Base-by-base conservation (phyloP, 2,329 filamentous ascomycete genomes). In the Piedraia hortae region DNA sequence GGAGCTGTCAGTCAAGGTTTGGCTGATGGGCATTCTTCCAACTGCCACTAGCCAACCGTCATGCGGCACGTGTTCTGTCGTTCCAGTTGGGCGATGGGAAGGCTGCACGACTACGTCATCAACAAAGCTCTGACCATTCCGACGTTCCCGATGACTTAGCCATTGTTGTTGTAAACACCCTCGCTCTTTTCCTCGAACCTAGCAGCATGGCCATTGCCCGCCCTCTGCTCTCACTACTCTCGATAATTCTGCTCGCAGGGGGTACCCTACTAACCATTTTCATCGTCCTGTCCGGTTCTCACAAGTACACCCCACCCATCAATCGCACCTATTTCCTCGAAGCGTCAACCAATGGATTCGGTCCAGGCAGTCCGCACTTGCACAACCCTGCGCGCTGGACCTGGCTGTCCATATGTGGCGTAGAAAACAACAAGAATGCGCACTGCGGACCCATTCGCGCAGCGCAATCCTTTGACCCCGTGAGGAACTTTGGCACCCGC, bases 251-350 rank as follows among this genome's bases (percentile, higher is more conserved):
- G 29, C 53, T 65, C 29, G 62, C 59, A 20, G 62, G 53, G 19
- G 56, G 62, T 23, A 48, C 68, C 23, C 45, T 72, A 13, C 44
- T 74, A 30, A 57, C 68, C 34, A 60, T 72, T 44, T 54, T 73
- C 34, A 58, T 66, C 30, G 50, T 73, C 21, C 51, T 73, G 19
- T 63, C 56, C 18, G 67, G 67, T 27, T 24, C 28, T 2, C 52
- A 50, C 14, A 46, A 50, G 25, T 50, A 62, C 35, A 42, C 38
- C 19, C 48, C 37, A 8, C 66, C 67, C 2, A 52, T 88, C 24
- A 62, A 71, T 44, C 51, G 65, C 27, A 77, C 78, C 31, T 91
- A 77, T 48, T 90, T 91, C 54, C 62, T 93, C 14, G 56, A 70
- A 39, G 74, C 74, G 36, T 59, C 72, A 40, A 90, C 80, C 1